Evolutionary conservation across 1,284 basidiomycete species (phyloP), one percentile per base, ranked within the genome.

Genomic region (Fomitopsis palustris): DNA sequence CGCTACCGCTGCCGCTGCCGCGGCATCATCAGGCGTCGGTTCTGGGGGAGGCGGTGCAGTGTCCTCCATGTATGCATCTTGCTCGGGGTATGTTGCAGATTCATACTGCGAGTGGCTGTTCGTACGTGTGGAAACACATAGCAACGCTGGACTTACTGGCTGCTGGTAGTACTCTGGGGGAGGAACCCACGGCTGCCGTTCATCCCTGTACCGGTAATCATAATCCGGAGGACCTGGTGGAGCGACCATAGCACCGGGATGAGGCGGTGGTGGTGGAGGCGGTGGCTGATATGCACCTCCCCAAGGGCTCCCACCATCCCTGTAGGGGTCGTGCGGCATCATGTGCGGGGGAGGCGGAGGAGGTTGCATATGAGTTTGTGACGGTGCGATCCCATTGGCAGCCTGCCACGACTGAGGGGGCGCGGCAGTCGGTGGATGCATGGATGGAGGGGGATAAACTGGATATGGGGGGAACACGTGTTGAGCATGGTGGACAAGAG

Each of bases 321-420:
- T 73, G 63, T 80, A 84, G 6, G 73, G 70, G 35, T 73, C 74
- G 14, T 79, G 70, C 41, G 80, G 77, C 33, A 84, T 74, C 65
- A 85, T 77, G 17, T 78, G 80, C 8, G 59, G 57, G 1, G 61
- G 59, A 2, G 63, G 61, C 3, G 62, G 1, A 63, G 60, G 65
- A 4, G 80, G 76, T 1, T 78, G 72, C 38, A 84, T 78, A 66
- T 88, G 86, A 0, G 85, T 82, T 66, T 87, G 86, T 59, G 86
- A 80, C 4, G 87, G 86, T 0, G 83, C 81, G 47, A 90, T 86
- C 17, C 76, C 79, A 56, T 76, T 79, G 7, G 83, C 70, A 4
- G 78, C 75, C 67, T 88, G 85, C 87, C 87, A 89, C 25, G 82
- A 76, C 59, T 82, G 86, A 17, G 83, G 80, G 6, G 82, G 80